phyloP scores from a whole-genome alignment of 2,329 filamentous ascomycete species.

The Leptodontidium sp. region DNA sequence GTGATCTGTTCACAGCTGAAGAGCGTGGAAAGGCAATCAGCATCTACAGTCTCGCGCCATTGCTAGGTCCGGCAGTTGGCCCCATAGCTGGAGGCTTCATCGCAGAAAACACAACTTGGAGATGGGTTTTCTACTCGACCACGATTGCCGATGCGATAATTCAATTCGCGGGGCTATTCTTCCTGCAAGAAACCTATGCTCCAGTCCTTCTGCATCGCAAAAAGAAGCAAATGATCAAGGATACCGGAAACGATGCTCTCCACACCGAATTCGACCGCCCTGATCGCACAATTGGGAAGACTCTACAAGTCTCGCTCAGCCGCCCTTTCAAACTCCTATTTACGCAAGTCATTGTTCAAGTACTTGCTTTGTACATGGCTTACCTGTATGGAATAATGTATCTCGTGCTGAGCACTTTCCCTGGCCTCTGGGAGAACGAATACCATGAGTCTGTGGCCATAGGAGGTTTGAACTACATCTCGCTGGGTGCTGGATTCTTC shows the following conservation, averaged over 20 bases:
- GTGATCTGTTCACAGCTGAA: constrained; percentile 57
- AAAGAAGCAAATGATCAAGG: constrained; percentile 53
- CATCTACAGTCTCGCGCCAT: constrained; percentile 46
- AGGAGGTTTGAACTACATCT: constrained; percentile 64
- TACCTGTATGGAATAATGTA: constrained; percentile 63
- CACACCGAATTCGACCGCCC: constrained; percentile 60
- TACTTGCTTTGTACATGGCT: constrained; percentile 60
- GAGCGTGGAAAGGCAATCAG: constrained; percentile 55
- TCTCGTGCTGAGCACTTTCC: constrained; percentile 66
- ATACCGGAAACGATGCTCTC: constrained; percentile 57
- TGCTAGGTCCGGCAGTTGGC: constrained; percentile 47
- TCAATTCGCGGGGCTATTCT: constrained; percentile 53
- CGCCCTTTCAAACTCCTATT: constrained; percentile 59
- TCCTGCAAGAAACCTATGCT: constrained; percentile 58
- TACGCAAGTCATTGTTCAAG: constrained; percentile 61
- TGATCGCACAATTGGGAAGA: constrained; percentile 46
- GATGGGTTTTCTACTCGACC: constrained; percentile 62
- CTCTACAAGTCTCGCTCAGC: constrained; percentile 52
- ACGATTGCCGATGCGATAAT: constrained; percentile 53
- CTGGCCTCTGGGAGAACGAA: constrained; percentile 60
- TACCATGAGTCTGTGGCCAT: constrained; percentile 66
- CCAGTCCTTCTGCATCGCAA: constrained; percentile 57
- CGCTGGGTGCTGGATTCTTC: constrained; percentile 54
- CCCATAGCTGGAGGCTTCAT: constrained; percentile 62
- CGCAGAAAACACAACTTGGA: constrained; percentile 56